These are phyloP conservation scores for Pythium insidiosum DNA, from an alignment of 352 stramenopile genomes.

Conservation along the genomic window DNA sequence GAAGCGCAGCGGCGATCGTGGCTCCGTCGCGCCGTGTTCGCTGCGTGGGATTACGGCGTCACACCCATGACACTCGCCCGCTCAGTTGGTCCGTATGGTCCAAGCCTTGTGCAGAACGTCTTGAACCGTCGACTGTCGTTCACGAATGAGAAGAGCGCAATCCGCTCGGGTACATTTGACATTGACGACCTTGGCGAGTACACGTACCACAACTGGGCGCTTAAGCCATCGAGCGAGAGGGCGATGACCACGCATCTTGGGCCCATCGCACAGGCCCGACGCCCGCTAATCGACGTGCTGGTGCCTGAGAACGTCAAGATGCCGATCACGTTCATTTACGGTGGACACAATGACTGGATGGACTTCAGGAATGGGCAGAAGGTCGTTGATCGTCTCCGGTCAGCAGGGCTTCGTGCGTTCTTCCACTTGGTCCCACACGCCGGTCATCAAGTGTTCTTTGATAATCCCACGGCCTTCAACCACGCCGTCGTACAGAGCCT, in stretches of 20 bases:
- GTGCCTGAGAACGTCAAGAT: slow-evolving; percentile 51
- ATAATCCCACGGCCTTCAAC: slow-evolving; percentile 74
- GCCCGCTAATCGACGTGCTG: slow-evolving; percentile 58
- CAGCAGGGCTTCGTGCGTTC: slow-evolving; percentile 20
- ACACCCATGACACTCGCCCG: slow-evolving; percentile 75
- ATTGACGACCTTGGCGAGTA: slow-evolving; percentile 62
- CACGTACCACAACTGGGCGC: slow-evolving; percentile 82
- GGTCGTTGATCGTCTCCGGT: slow-evolving; percentile 52
- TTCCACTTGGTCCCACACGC: slow-evolving; percentile 56
- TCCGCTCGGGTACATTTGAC: slow-evolving; percentile 59
- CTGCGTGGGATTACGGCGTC: slow-evolving; percentile 53
- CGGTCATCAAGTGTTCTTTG: slow-evolving; percentile 79
- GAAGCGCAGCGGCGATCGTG: slow-evolving; percentile 34
- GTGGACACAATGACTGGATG: slow-evolving; percentile 81
- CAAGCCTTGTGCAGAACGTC: slow-evolving; percentile 60
- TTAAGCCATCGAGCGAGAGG: slow-evolving; percentile 67
- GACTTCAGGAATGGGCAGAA: slow-evolving; percentile 58
- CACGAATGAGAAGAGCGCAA: slow-evolving; percentile 58
- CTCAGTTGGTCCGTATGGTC: slow-evolving; percentile 68
- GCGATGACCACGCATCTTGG: slow-evolving; percentile 69
- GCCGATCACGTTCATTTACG: slow-evolving; percentile 81
- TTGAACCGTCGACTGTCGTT: slow-evolving; percentile 61
- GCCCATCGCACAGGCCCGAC: slow-evolving; percentile 54
- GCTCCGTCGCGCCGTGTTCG: slow-evolving; percentile 38
- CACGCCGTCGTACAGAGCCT: slow-evolving; percentile 39